phyloP scores from a whole-genome alignment of 495 filamentous ascomycete species.

The Penicillium longicatenatum region DNA sequence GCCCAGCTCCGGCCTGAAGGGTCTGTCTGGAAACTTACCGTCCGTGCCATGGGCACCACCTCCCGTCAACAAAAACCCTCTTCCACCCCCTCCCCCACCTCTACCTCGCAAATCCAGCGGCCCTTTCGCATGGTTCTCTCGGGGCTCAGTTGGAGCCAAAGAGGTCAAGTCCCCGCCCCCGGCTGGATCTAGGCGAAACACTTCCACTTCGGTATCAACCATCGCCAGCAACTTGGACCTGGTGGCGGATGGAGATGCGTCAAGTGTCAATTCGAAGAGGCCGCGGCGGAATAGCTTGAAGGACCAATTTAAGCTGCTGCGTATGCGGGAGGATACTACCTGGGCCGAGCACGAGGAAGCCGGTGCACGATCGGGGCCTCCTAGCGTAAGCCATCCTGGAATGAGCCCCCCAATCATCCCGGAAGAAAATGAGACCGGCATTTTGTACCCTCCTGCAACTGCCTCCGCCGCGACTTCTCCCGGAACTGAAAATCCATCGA shows the following conservation, averaged over 20 bases:
- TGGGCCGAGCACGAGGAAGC: constrained; percentile 46
- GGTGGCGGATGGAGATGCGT: constrained; percentile 58
- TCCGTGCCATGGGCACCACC: constrained; percentile 54
- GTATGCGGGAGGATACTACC: constrained; percentile 76
- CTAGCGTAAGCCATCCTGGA: constrained; percentile 53
- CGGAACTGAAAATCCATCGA: constrained; percentile 42
- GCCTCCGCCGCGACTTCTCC: constrained; percentile 51
- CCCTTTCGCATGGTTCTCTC: constrained; percentile 85
- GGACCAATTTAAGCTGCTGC: constrained; percentile 82
- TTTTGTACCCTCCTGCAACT: constrained; percentile 23
- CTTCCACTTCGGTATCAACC: constrained; percentile 72
- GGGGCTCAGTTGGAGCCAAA: constrained; percentile 64
- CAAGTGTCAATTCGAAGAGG: constrained; percentile 43
- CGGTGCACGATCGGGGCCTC: constrained; percentile 39
- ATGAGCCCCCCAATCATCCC: constrained; percentile 55
- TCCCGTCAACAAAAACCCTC: constrained; percentile 40
- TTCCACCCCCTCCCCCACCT: constrained; percentile 46
- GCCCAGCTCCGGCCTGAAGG: constrained; percentile 45
- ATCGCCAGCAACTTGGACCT: constrained; percentile 73
- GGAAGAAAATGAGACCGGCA: constrained; percentile 55
- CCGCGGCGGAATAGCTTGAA: constrained; percentile 69
- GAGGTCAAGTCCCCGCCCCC: constrained; percentile 56
- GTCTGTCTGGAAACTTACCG: constrained; percentile 52
- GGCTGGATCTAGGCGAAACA: constrained; percentile 61
- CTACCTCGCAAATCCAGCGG: constrained; percentile 69